phyloP scores from a whole-genome alignment of 1,284 basidiomycete species.

The Rhodotorula sp. region DNA sequence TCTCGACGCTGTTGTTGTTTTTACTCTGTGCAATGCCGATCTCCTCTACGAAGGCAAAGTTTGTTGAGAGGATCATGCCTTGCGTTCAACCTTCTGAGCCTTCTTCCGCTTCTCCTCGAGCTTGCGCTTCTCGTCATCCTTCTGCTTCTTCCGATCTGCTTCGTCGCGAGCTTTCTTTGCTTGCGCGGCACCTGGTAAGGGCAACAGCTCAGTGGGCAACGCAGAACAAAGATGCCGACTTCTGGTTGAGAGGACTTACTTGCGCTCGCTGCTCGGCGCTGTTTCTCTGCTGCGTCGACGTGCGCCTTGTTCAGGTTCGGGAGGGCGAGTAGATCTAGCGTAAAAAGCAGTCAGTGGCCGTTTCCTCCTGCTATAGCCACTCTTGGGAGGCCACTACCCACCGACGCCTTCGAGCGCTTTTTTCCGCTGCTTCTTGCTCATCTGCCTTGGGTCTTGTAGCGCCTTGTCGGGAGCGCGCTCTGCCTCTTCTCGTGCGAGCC shows the following conservation, averaged over 20 bases:
- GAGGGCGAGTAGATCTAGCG: constrained; percentile 31
- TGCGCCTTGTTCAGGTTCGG: constrained; percentile 37
- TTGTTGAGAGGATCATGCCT: not conserved
- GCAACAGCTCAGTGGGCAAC: not conserved
- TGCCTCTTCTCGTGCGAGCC: constrained; percentile 2
- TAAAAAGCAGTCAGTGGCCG: not conserved
- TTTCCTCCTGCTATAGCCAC: not conserved
- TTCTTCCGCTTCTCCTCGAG: constrained; percentile 38
- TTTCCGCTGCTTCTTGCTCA: constrained; percentile 38
- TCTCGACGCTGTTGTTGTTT: not conserved
- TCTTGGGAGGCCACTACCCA: not conserved
- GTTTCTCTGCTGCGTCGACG: constrained; percentile 20
- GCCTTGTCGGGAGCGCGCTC: constrained; percentile 15
- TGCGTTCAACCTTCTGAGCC: constrained; percentile 37
- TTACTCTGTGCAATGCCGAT: not conserved
- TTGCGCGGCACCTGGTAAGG: constrained; percentile 16
- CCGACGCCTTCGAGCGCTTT: constrained; percentile 41
- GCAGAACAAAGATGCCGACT: too few relatives aligned
- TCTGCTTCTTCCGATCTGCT: constrained; percentile 38
- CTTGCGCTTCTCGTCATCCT: constrained; percentile 40
- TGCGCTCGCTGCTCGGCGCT: constrained; percentile 5
- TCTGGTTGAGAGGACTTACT: not conserved
- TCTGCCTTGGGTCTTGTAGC: constrained; percentile 17
- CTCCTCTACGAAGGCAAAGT: not conserved
- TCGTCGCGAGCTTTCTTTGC: constrained; percentile 39